These are phyloP conservation scores for Boletales sp. DNA, from an alignment of 768 basidiomycete species.

Conservation along the genomic window DNA sequence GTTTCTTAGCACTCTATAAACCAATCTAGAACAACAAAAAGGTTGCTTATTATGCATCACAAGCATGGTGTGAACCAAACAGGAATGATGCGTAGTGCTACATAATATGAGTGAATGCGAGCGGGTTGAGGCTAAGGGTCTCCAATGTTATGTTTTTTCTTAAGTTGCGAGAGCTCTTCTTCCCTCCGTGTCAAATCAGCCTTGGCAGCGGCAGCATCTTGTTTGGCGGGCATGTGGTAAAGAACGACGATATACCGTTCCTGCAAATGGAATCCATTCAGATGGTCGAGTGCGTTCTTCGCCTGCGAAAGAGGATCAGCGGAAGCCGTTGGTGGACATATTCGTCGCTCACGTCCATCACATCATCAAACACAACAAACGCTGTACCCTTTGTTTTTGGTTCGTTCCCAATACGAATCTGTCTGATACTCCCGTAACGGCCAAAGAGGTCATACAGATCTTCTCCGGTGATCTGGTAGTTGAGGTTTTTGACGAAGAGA, in stretches of 20 bases:
- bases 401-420: slow-evolving; percentile 91
- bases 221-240: slow-evolving; percentile 97
- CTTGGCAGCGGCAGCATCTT: slow-evolving; percentile 90
- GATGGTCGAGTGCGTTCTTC: slow-evolving; percentile 92
- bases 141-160: slow-evolving; percentile 82
- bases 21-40: slow-evolving; percentile 2
- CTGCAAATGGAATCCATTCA: slow-evolving; percentile 97
- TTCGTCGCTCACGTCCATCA: slow-evolving; percentile 75
- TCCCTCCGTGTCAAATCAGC: slow-evolving; percentile 89
- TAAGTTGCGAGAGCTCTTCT: slow-evolving; percentile 83
- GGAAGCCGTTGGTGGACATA: background rate
- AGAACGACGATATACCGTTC: slow-evolving; percentile 98
- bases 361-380: slow-evolving; percentile 94
- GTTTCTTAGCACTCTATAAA: slow-evolving; percentile 7
- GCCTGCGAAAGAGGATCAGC: slow-evolving; percentile 51
- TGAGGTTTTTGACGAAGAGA: slow-evolving; percentile 90
- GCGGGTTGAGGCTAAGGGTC: slow-evolving; percentile 48
- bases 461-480: slow-evolving; percentile 89
- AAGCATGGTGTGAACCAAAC: slow-evolving; percentile 2
- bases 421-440: slow-evolving; percentile 94
- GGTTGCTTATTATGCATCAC: slow-evolving; percentile 9
- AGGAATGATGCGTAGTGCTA: slow-evolving; percentile 1
- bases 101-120: slow-evolving; percentile 8
- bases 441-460: slow-evolving; percentile 97
- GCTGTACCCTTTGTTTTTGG: slow-evolving; percentile 93